Conservation (phyloP, 164 flowering plant species). For the Buxus sempervirens region DNA sequence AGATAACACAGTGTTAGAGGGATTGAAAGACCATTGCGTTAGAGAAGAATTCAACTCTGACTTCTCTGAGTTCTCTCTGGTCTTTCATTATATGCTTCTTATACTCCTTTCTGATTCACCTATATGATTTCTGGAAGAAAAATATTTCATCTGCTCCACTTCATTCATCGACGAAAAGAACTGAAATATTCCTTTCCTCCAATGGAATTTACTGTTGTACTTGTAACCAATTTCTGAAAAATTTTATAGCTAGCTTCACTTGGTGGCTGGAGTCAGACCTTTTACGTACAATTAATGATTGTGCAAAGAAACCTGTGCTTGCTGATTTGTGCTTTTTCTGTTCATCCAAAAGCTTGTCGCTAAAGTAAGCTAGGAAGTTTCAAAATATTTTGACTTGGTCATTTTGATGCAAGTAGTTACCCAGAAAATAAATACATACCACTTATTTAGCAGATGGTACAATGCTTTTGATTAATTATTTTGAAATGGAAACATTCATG, state of each 20-base stretch:
- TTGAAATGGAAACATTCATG: no score
- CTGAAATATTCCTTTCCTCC: no score
- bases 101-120: neutral
- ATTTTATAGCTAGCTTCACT: neutral
- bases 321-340: neutral
- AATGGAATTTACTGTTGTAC: neutral
- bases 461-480: no score
- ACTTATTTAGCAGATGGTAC: no score
- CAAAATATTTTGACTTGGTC: neutral
- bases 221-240: neutral
- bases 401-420: no score
- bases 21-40: no score
- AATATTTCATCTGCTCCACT: neutral
- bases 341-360: neutral
- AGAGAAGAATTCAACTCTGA: no score
- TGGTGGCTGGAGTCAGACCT: neutral
- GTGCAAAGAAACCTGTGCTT: neutral
- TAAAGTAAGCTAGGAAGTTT: neutral
- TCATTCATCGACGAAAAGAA: neutral
- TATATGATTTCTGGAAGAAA: neutral
- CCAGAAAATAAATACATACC: no score
- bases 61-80: neutral
- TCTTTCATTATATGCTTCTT: neutral
- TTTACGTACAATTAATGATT: no score
- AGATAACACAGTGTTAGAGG: no score